These are phyloP conservation scores for Clarireedia sp. DNA, from an alignment of 2,329 filamentous ascomycete genomes.

Conservation along the genomic window DNA sequence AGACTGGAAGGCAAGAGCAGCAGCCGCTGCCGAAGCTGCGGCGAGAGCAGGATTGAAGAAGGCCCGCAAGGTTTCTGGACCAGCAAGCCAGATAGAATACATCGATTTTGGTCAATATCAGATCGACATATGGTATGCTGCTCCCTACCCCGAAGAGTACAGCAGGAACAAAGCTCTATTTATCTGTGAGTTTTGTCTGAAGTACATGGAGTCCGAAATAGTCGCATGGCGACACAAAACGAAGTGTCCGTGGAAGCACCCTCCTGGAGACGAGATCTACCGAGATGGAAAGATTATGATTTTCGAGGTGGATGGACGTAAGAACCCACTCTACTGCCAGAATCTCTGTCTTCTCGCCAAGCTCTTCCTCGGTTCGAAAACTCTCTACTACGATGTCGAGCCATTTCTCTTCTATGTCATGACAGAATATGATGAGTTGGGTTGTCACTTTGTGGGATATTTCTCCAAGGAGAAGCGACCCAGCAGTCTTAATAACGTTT, in stretches of 20 bases:
- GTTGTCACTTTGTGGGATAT: constrained; percentile 97
- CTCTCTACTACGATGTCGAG: constrained; percentile 95
- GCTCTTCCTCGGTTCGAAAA: constrained; percentile 96
- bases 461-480: constrained; percentile 98
- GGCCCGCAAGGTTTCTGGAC: constrained; percentile 68
- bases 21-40: constrained; percentile 58
- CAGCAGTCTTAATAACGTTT: constrained; percentile 93
- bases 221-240: constrained; percentile 96
- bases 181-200: constrained; percentile 98
- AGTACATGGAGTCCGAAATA: constrained; percentile 99
- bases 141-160: constrained; percentile 96
- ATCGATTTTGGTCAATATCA: constrained; percentile 97
- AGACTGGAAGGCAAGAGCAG: constrained; percentile 68
- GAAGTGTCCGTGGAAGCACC: constrained; percentile 94
- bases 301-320: constrained; percentile 94
- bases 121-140: constrained; percentile 98
- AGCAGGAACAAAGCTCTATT: constrained; percentile 94
- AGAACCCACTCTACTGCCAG: constrained; percentile 97
- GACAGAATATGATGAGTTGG: constrained; percentile 83
- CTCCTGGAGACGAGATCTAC: constrained; percentile 96
- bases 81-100: constrained; percentile 94
- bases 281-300: constrained; percentile 85
- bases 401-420: constrained; percentile 97
- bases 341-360: constrained; percentile 95
- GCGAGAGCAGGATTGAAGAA: constrained; percentile 57